These are phyloP conservation scores for Citeromyces matritensis DNA, from an alignment of 805 yeast species.

Conservation along the genomic window DNA sequence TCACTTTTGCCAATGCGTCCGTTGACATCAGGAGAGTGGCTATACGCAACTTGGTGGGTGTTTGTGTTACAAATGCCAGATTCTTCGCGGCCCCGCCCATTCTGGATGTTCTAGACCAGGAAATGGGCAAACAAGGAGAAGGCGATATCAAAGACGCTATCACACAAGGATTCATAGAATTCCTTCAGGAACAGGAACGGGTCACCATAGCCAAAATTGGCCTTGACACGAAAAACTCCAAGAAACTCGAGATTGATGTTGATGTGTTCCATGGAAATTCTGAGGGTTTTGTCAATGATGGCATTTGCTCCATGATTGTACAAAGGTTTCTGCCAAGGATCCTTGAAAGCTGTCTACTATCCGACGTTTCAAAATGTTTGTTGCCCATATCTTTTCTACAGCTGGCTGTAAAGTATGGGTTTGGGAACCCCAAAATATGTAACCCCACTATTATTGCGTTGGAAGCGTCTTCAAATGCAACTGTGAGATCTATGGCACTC, in stretches of 20 bases:
- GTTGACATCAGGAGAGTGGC: constrained; percentile 31
- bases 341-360: constrained; percentile 29
- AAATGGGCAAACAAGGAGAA: constrained; percentile 23
- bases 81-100: constrained; percentile 47
- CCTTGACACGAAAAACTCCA: constrained; percentile 18
- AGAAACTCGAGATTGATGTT: constrained; percentile 21
- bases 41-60: constrained; percentile 35
- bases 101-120: constrained; percentile 28
- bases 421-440: constrained; percentile 59
- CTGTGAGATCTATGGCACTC: constrained; percentile 30
- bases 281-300: constrained; percentile 37
- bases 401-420: constrained; percentile 46
- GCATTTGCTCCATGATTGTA: constrained; percentile 59
- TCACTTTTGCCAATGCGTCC: constrained; percentile 29
- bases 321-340: constrained; percentile 42
- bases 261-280: constrained; percentile 41
- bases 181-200: constrained; percentile 41
- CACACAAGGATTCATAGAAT: constrained; percentile 39
- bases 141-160: constrained; percentile 31
- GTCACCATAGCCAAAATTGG: constrained; percentile 25
- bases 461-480: constrained; percentile 31
- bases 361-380: constrained; percentile 28
- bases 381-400: constrained; percentile 40
- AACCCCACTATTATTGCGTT: constrained; percentile 60
- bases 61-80: constrained; percentile 51